Percentiles rank a stretch among this genome's conserved stretches.
Evolutionary conservation across 306 rosid genomes (phyloP).

Genomic region (Ormosia semicastrata): DNA sequence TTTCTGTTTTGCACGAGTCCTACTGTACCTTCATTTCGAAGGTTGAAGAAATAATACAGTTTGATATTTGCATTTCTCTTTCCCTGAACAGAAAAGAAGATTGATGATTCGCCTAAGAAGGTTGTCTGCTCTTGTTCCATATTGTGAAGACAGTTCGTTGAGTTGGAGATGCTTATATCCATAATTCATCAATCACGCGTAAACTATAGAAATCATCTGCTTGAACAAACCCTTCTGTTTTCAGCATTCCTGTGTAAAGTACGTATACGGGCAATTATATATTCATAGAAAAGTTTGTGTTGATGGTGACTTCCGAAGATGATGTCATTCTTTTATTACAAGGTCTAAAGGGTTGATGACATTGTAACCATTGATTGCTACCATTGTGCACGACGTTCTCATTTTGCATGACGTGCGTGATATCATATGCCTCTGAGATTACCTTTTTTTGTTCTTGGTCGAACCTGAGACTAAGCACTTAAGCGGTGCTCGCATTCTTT

Average conservation of each 20-base stretch:
- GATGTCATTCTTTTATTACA: conserved; percentile 47
- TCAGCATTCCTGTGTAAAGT: conserved; percentile 53
- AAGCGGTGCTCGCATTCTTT: conserved; percentile 28
- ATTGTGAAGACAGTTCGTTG: conserved; percentile 52
- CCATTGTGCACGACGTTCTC: conserved; percentile 30
- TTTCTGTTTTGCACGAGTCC: background rate
- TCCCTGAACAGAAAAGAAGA: conserved; percentile 74
- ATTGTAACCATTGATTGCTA: conserved; percentile 39
- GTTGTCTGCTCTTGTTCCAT: conserved; percentile 87
- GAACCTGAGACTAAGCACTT: conserved; percentile 10
- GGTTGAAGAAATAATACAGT: conserved; percentile 16
- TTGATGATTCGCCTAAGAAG: conserved; percentile 82
- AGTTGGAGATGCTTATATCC: conserved; percentile 32
- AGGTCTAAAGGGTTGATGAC: conserved; percentile 33
- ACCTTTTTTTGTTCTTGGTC: background rate
- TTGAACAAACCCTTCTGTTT: conserved; percentile 36
- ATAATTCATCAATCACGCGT: conserved; percentile 27
- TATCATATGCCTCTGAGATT: conserved; percentile 28
- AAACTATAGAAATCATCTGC: conserved; percentile 44
- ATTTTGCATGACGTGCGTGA: conserved; percentile 11
- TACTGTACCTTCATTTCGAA: background rate
- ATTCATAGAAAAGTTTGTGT: conserved; percentile 54
- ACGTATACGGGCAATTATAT: conserved; percentile 45
- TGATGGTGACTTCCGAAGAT: conserved; percentile 36
- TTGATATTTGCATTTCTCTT: conserved; percentile 25